These are phyloP conservation scores for Saccharomyces eubayanus DNA, from an alignment of 805 yeast species.

Conservation along the genomic window DNA sequence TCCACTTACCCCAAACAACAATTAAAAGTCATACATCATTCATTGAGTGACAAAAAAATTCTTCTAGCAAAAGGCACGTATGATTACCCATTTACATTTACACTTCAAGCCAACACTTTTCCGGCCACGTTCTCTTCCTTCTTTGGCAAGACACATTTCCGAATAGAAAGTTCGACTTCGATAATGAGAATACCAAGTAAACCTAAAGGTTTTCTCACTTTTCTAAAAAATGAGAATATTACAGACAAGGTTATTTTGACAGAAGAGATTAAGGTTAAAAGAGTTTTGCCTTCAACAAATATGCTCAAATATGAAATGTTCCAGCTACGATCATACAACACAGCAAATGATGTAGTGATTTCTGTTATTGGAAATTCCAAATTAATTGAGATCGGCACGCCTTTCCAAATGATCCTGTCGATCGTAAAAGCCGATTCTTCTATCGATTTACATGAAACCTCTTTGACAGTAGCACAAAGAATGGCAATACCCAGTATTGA, in stretches of 20 bases:
- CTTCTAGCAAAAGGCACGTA: conserved; percentile 7
- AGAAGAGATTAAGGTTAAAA: conserved; percentile 8
- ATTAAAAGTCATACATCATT: conserved; percentile 1
- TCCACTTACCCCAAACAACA: neutral
- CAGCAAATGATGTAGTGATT: neutral
- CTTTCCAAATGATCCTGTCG: conserved; percentile 7
- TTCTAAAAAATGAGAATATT: conserved; percentile 1
- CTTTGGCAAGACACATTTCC: conserved; percentile 11
- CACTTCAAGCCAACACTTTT: conserved; percentile 6
- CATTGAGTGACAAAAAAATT: neutral
- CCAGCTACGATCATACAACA: neutral
- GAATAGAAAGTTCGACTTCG: conserved; percentile 10
- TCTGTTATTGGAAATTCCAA: conserved; percentile 8
- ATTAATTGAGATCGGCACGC: conserved; percentile 11
- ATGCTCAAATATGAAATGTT: neutral
- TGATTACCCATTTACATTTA: conserved; percentile 13
- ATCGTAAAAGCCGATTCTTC: conserved; percentile 3
- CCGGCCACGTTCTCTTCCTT: conserved; percentile 8
- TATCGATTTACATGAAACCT: conserved; percentile 2
- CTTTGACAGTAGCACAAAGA: conserved; percentile 9
- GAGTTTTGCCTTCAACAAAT: conserved; percentile 8
- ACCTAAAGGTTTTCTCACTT: conserved; percentile 4
- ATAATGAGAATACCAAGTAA: conserved; percentile 1
- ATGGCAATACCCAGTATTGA: conserved; percentile 13
- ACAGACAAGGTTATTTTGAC: conserved; percentile 12